Evolutionary conservation across 108 stramenopile species (phyloP).

Genomic region (Ochromonas danica): DNA sequence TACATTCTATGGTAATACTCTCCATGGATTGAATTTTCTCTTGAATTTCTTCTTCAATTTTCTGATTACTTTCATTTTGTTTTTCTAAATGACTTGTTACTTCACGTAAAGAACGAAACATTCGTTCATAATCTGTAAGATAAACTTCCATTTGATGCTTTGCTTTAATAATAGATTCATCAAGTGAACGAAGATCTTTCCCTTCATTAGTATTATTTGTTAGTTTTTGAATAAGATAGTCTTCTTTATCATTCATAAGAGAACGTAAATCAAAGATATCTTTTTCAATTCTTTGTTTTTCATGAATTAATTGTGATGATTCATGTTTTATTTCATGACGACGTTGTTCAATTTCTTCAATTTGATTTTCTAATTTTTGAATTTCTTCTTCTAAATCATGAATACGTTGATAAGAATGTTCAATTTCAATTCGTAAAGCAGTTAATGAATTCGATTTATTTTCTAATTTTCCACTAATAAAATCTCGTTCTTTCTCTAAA

Average conservation of each 20-base stretch:
- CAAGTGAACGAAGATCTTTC: conserved; percentile 20
- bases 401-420: conserved; percentile 36
- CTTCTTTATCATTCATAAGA: conserved; percentile 29
- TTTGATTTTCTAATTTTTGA: conserved; percentile 36
- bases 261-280: conserved; percentile 24
- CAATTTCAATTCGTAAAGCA: neutral
- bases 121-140: conserved; percentile 54
- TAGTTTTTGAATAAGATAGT: conserved; percentile 29
- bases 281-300: conserved; percentile 43
- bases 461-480: neutral
- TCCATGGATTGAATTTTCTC: conserved; percentile 41
- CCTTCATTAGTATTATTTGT: conserved; percentile 12
- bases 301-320: conserved; percentile 38
- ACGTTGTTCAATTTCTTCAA: conserved; percentile 38
- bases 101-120: conserved; percentile 45
- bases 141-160: conserved; percentile 46
- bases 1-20: conserved; percentile 36
- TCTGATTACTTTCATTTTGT: conserved; percentile 39
- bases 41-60: conserved; percentile 52
- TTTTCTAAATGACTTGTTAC: conserved; percentile 46
- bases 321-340: conserved; percentile 45
- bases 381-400: conserved; percentile 44
- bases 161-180: neutral
- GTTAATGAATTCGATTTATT: conserved; percentile 11
- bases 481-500: conserved; percentile 34